Base-by-base conservation (phyloP, 2,329 filamentous ascomycete species). In the Fusarium sp. region DNA sequence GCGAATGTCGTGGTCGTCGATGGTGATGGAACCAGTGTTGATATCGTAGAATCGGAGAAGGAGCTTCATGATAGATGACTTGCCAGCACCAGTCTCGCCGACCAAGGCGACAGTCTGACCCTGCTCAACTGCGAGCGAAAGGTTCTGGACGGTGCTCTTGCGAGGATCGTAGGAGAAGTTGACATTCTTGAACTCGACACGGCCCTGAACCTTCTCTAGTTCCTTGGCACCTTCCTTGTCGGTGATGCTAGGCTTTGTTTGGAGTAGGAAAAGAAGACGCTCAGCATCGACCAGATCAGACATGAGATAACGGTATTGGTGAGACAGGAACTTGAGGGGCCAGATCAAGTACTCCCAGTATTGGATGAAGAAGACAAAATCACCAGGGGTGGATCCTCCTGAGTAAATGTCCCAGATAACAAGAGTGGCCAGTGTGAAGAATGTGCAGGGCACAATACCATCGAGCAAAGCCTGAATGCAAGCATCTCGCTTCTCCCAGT, bases 251-350 rank as follows among this genome's bases (percentile, higher is more conserved):
- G 89, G 84, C 62, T 90, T 86, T 9, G 86, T 88, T 50, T 87
- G 83, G 10, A 92, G 81, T 1, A 91, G 81, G 63, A 84, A 79
- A 0, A 87, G 82, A 8, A 91, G 80, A 6, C 88, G 84, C 73
- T 93, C 90, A 0, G 90, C 89, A 72, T 92, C 88, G 40, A 92
- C 87, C 27, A 93, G 79, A 50, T 88, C 85, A 0, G 71, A 70
- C 32, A 76, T 68, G 22, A 78, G 60, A 9, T 65, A 64, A 5
- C 72, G 70, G 14, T 79, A 75, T 9, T 75, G 74, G 50, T 72
- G 72, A 11, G 75, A 76, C 6, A 81, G 75, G 24, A 74, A 79
- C 70, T 76, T 74, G 75, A 83, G 70, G 2, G 80, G 80, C 53
- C 66, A 87, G 66, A 77, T 84, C 78, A 74, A 68, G 16, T 73